Evolutionary conservation across 495 filamentous ascomycete genomes (phyloP).

Genomic region (Viridothelium virens): DNA sequence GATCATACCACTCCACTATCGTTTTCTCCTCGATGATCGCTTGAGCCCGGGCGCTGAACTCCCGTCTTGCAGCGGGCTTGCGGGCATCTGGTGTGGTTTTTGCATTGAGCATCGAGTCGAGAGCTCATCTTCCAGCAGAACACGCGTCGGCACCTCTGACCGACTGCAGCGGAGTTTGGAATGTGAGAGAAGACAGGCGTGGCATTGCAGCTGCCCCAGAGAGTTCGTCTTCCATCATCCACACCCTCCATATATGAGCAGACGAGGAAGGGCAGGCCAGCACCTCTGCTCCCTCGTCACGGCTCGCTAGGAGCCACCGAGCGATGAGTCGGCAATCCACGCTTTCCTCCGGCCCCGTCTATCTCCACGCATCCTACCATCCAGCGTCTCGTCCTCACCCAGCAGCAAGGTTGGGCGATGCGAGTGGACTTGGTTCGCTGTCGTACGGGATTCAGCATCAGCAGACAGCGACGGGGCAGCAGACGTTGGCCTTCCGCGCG

Average conservation of each 20-base stretch:
- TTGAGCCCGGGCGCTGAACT: conserved; percentile 2
- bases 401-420: not conserved
- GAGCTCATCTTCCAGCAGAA: not conserved
- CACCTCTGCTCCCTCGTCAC: not conserved
- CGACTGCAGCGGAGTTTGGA: not conserved
- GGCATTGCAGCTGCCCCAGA: not conserved
- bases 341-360: conserved; percentile 1
- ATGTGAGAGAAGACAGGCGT: not conserved
- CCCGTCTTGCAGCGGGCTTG: not conserved
- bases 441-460: not conserved
- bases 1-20: not conserved
- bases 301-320: not conserved
- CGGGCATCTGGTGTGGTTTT: not conserved
- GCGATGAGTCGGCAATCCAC: not conserved
- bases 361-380: not conserved
- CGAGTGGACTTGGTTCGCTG: not conserved
- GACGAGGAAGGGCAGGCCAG: not conserved
- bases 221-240: not conserved
- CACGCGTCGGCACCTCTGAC: too few species aligned
- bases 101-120: not conserved
- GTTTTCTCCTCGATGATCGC: not conserved
- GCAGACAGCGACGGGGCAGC: not conserved
- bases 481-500: not conserved
- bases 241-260: conserved; percentile 3
- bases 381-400: not conserved